Conservation (phyloP, 768 basidiomycete genomes). For the Amanita exitialis region DNA sequence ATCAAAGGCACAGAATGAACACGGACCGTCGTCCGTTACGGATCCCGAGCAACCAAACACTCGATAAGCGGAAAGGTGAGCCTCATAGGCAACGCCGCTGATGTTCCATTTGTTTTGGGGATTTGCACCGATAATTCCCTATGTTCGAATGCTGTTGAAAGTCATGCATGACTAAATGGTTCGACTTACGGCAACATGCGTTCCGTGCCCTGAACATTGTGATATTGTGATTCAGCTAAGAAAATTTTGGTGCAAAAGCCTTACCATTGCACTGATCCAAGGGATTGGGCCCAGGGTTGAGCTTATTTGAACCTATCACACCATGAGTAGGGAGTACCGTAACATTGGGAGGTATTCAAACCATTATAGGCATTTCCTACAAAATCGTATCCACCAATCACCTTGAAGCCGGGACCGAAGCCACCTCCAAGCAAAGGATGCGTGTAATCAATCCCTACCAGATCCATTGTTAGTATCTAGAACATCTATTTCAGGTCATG, state of each 20-base stretch:
- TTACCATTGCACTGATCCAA: conserved; percentile 8
- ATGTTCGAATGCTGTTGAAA: neutral
- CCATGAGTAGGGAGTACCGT: neutral
- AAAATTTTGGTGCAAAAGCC: neutral
- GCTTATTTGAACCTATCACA: neutral
- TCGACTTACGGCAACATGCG: conserved; percentile 5
- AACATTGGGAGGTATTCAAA: neutral
- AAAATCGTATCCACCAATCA: conserved; percentile 30
- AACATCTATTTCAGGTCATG: neutral
- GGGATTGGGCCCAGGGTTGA: neutral
- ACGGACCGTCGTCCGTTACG: conserved; percentile 42
- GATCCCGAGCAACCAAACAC: conserved; percentile 51
- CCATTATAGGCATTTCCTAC: conserved; percentile 30
- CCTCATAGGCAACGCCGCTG: conserved; percentile 58
- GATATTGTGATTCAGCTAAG: neutral
- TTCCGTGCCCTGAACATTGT: conserved; percentile 5
- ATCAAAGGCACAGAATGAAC: neutral
- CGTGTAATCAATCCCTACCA: conserved; percentile 34
- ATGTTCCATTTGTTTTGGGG: conserved; percentile 54
- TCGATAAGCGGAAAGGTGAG: conserved; percentile 43
- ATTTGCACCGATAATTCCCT: conserved; percentile 58
- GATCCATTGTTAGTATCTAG: neutral
- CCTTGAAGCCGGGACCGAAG: conserved; percentile 27
- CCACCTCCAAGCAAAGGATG: conserved; percentile 28
- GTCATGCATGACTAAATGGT: neutral